phyloP scores from a whole-genome alignment of 208 protist genomes.

The Trypanosoma platydactyli region DNA sequence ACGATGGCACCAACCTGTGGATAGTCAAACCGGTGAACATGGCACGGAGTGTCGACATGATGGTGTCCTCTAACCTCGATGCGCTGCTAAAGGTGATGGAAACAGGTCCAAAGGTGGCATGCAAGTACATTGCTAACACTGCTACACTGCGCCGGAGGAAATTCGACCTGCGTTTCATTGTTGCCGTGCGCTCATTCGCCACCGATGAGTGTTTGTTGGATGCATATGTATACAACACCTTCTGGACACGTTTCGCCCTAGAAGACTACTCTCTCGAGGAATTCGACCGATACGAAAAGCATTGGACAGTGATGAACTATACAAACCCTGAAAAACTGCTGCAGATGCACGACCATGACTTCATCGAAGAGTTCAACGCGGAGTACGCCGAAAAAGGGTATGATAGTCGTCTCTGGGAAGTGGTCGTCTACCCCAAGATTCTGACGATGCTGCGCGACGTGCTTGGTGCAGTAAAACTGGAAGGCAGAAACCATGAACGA shows the following conservation, averaged over 20 bases:
- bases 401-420: slow-evolving; percentile 17
- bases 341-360: slow-evolving; percentile 29
- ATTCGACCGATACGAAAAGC: slow-evolving; percentile 36
- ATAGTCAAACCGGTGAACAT: slow-evolving; percentile 33
- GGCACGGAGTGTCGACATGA: slow-evolving; percentile 35
- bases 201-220: slow-evolving; percentile 21
- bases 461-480: slow-evolving; percentile 13
- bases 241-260: slow-evolving; percentile 38
- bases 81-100: slow-evolving; percentile 43
- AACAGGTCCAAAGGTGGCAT: slow-evolving; percentile 34
- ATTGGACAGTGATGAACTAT: slow-evolving; percentile 44
- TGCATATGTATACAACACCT: slow-evolving; percentile 35
- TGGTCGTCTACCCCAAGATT: slow-evolving; percentile 30
- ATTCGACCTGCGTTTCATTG: slow-evolving; percentile 42
- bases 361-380: slow-evolving; percentile 35
- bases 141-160: slow-evolving; percentile 29
- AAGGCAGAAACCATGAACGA: slow-evolving; percentile 13
- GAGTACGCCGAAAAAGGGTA: slow-evolving; percentile 32
- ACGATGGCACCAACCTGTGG: slow-evolving; percentile 42
- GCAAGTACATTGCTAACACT: slow-evolving; percentile 38
- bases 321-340: slow-evolving; percentile 29
- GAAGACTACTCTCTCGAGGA: slow-evolving; percentile 31
- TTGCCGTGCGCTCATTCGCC: slow-evolving; percentile 28
- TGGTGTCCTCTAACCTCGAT: slow-evolving; percentile 37
- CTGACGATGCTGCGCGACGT: slow-evolving; percentile 29